Base-by-base conservation (phyloP, 805 yeast genomes). In the Wilhelminamyces savonicus region DNA sequence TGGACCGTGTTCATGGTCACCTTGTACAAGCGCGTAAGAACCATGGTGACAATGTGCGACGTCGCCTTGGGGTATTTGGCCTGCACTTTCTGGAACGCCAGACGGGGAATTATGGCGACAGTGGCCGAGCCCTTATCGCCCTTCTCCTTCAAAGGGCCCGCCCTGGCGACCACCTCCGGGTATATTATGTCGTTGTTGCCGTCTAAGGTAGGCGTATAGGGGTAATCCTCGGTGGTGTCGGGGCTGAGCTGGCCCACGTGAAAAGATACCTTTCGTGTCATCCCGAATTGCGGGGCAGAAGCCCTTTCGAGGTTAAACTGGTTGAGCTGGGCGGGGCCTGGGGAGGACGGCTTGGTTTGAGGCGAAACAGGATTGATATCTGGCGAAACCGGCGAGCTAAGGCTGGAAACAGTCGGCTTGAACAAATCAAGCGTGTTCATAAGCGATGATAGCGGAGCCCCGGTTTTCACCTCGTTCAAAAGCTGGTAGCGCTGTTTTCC, bases 1-100 rank as follows among this genome's bases (percentile, higher is more conserved):
- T 88, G 92, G 7, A 92, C 84, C 0, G 97, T 84, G 48, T 84
- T 88, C 54, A 90, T 78, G 0, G 97, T 90, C 7, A 92, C 96
- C 41, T 94, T 74, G 50, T 86, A 85, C 30, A 92, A 66, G 38
- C 95, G 71, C 1, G 94, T 80, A 32, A 90, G 59, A 15, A 90
- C 85, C 75, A 90, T 87, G 44, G 94, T 95, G 10, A 90, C 90
- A 18, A 92, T 88, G 53, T 88, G 96, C 0, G 96, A 84, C 0
- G 96, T 81, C 1, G 95, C 84, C 39, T 82, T 75, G 5, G 97
- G 97, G 48, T 78, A 85, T 43, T 78, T 82, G 18, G 62, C 50
- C 5, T 82, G 79, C 23, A 90, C 69, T 31, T 82, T 64, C 32
- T 74, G 69, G 43, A 90, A 92, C 0, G 97, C 83, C 30, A 76